These are phyloP conservation scores for Colletotrichum kahawae DNA, from an alignment of 2,329 filamentous ascomycete genomes.

Conservation along the genomic window DNA sequence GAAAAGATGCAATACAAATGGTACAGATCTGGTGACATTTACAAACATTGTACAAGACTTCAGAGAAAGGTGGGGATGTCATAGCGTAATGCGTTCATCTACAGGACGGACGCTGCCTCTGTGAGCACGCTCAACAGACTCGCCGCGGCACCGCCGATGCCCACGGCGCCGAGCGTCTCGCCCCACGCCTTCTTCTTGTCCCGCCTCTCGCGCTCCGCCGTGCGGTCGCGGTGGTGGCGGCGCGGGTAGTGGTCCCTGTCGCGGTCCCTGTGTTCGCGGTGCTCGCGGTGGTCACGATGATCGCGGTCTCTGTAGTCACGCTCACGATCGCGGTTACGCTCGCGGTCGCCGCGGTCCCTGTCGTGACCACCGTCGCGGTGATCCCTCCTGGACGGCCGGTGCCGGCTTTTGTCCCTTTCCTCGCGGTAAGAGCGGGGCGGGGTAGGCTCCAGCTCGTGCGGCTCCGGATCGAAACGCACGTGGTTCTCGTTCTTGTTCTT, in stretches of 20 bases:
- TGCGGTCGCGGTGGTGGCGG: constrained; percentile 29
- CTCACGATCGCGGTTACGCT: constrained; percentile 45
- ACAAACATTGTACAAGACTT: not conserved
- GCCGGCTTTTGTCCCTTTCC: constrained; percentile 35
- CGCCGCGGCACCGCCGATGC: constrained; percentile 65
- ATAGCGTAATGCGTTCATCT: not conserved
- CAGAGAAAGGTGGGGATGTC: not conserved
- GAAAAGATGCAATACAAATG: not conserved
- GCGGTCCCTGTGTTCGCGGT: constrained; percentile 37
- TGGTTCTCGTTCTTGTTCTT: constrained; percentile 66
- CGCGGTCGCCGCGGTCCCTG: constrained; percentile 36
- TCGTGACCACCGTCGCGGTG: constrained; percentile 32
- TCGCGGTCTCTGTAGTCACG: constrained; percentile 32
- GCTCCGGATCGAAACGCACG: constrained; percentile 57
- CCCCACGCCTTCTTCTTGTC: constrained; percentile 53
- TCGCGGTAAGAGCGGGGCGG: constrained; percentile 30
- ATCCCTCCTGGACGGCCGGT: constrained; percentile 23
- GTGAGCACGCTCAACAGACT: constrained; percentile 63
- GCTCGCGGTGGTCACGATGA: constrained; percentile 35
- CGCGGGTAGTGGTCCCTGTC: constrained; percentile 44
- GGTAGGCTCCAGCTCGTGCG: constrained; percentile 44
- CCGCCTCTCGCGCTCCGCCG: constrained; percentile 27
- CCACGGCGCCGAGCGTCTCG: constrained; percentile 61
- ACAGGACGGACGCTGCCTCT: constrained; percentile 53
- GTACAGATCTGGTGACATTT: not conserved